phyloP scores from a whole-genome alignment of 768 basidiomycete genomes.

The Termitomyces sp. region DNA sequence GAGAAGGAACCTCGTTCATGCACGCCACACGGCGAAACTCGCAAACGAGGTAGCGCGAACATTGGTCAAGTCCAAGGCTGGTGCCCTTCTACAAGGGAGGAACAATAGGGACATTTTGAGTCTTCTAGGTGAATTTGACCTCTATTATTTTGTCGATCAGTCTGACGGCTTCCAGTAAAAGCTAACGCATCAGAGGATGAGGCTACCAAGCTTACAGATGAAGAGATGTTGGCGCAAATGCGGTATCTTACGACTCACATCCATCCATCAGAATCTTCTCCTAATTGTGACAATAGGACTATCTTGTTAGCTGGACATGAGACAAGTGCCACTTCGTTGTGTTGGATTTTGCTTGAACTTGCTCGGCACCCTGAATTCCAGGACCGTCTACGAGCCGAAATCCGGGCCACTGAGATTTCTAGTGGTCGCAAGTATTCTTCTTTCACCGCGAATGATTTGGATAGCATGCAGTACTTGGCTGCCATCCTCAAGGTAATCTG shows the following conservation, averaged over 20 bases:
- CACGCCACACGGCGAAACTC: constrained; percentile 37
- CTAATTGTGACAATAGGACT: constrained; percentile 24
- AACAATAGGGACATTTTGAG: constrained; percentile 51
- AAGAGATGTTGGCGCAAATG: constrained; percentile 38
- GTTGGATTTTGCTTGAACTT: constrained; percentile 63
- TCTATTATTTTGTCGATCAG: neutral
- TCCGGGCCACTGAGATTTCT: constrained; percentile 33
- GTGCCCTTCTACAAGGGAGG: constrained; percentile 43
- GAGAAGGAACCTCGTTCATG: constrained; percentile 39
- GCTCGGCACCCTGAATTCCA: constrained; percentile 56
- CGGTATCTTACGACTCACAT: constrained; percentile 14
- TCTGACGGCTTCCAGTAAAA: constrained; percentile 26
- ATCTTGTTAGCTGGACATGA: constrained; percentile 52
- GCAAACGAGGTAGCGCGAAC: constrained; percentile 41
- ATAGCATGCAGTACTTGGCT: constrained; percentile 42
- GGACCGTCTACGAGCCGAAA: constrained; percentile 55
- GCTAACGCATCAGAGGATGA: constrained; percentile 38
- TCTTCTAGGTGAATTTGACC: constrained; percentile 40
- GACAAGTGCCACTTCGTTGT: constrained; percentile 52
- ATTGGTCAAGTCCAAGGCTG: constrained; percentile 43
- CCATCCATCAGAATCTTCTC: neutral
- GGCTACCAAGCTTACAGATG: constrained; percentile 29
- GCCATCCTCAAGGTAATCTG: constrained; percentile 41
- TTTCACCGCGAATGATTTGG: constrained; percentile 42
- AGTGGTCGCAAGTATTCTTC: constrained; percentile 33